Evolutionary conservation across 169 alveolate genomes (phyloP).

Genomic region (Blepharisma undulans): DNA sequence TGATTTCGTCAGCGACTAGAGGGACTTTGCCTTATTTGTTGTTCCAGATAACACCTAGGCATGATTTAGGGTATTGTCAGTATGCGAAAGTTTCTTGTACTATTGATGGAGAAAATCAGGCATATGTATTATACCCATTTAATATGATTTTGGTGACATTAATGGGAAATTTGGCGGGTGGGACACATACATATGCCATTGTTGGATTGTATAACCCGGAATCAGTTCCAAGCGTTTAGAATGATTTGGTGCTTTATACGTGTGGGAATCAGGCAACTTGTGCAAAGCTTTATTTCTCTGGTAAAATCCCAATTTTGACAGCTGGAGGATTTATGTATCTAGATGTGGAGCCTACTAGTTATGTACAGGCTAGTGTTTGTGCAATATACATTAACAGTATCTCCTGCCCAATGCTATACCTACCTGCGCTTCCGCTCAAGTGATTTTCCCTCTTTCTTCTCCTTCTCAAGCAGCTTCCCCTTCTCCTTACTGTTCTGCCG

Average conservation of each 20-base stretch:
- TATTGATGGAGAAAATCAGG: neutral
- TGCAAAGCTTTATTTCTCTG: slow-evolving; percentile 1
- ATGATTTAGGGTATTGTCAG: slow-evolving; percentile 37
- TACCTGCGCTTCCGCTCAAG: slow-evolving; percentile 10
- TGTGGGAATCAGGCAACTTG: neutral
- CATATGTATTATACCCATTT: slow-evolving; percentile 9
- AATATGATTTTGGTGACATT: slow-evolving; percentile 23
- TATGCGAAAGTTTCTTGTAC: neutral
- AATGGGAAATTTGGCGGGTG: neutral
- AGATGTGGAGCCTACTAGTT: neutral
- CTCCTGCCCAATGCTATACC: slow-evolving; percentile 33
- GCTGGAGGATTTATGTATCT: slow-evolving; percentile 8
- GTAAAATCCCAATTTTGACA: neutral
- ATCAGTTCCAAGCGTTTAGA: neutral
- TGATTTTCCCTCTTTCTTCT: slow-evolving; percentile 13
- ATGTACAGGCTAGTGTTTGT: slow-evolving; percentile 24
- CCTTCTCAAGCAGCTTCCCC: slow-evolving; percentile 5
- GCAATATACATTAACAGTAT: neutral
- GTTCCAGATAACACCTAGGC: slow-evolving; percentile 11
- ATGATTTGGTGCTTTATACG: slow-evolving; percentile 5
- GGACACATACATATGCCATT: neutral
- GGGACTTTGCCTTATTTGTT: neutral
- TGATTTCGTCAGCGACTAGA: slow-evolving; percentile 7
- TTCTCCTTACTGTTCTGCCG: neutral
- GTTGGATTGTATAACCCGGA: neutral